Evolutionary conservation across 2,329 filamentous ascomycete genomes (phyloP).

Genomic region (Penicillium decumbens): DNA sequence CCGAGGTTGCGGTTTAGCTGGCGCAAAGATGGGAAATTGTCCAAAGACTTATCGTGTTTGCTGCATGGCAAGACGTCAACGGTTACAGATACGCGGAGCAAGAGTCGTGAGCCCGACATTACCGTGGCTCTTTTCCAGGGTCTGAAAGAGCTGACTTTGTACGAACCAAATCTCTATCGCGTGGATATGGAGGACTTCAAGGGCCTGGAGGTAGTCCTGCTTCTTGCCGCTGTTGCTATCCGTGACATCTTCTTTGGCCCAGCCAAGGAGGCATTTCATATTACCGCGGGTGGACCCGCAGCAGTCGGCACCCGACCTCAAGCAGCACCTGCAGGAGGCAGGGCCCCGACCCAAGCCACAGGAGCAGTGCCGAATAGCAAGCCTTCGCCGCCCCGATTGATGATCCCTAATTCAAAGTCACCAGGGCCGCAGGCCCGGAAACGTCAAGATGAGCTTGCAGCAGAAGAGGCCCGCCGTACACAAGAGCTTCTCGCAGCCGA

Average conservation of each 20-base stretch:
- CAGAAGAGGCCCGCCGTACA: constrained; percentile 50
- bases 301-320: constrained; percentile 3
- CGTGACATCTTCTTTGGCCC: constrained; percentile 60
- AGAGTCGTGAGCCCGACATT: constrained; percentile 90
- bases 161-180: constrained; percentile 85
- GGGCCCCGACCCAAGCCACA: constrained; percentile 33
- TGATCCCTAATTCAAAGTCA: constrained; percentile 11
- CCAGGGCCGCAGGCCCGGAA: constrained; percentile 15
- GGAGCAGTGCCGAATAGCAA: constrained; percentile 12
- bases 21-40: constrained; percentile 81
- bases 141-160: constrained; percentile 75
- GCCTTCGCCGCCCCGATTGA: constrained; percentile 6
- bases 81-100: constrained; percentile 58
- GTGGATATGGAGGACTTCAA: constrained; percentile 93
- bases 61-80: constrained; percentile 71
- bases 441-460: constrained; percentile 37
- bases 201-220: constrained; percentile 77
- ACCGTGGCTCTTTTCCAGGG: constrained; percentile 82
- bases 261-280: constrained; percentile 73
- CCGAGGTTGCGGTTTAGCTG: constrained; percentile 81
- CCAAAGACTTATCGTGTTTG: constrained; percentile 83
- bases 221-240: constrained; percentile 58
- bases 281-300: constrained; percentile 32
- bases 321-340: constrained; percentile 3
- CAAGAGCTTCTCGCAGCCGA: constrained; percentile 50